Conservation (phyloP, 768 basidiomycete species). For the Suillus subaureus region DNA sequence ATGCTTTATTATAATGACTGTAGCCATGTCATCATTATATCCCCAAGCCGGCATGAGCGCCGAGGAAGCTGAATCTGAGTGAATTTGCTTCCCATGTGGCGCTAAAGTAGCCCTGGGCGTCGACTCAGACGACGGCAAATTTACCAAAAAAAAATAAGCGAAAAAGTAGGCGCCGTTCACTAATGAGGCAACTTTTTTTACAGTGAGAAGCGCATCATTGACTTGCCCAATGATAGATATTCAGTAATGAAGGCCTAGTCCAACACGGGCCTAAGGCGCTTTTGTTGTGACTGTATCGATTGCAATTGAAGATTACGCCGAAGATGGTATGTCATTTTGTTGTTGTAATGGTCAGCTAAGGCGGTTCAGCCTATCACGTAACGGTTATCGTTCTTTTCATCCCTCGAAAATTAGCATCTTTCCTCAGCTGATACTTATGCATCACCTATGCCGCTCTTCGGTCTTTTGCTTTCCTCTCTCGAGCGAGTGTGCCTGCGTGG, state of each 20-base stretch:
- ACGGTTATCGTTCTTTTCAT: constrained; percentile 22
- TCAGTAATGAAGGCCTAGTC: constrained; percentile 2
- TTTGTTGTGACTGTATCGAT: neutral
- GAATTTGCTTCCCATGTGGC: constrained; percentile 1
- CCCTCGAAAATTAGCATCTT: constrained; percentile 20
- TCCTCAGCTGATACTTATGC: constrained; percentile 18
- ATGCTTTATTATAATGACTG: neutral
- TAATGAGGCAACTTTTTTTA: neutral
- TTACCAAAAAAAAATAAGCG: neutral
- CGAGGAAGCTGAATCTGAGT: constrained; percentile 1
- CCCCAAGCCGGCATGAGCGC: neutral
- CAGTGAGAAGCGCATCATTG: constrained; percentile 6
- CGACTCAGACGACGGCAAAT: neutral
- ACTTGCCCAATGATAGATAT: neutral
- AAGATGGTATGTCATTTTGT: constrained; percentile 15
- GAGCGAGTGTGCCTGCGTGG: constrained; percentile 10
- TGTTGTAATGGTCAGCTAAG: constrained; percentile 11
- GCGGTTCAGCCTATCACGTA: constrained; percentile 35
- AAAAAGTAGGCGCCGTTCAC: neutral
- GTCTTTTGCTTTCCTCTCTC: constrained; percentile 17
- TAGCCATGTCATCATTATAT: neutral
- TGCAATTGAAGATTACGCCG: constrained; percentile 3
- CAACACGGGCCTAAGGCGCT: neutral
- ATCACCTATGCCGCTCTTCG: constrained; percentile 21
- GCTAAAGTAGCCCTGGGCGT: neutral